Evolutionary conservation across 1,284 basidiomycete species (phyloP).

Genomic region (Salmacisia buchloeana): DNA sequence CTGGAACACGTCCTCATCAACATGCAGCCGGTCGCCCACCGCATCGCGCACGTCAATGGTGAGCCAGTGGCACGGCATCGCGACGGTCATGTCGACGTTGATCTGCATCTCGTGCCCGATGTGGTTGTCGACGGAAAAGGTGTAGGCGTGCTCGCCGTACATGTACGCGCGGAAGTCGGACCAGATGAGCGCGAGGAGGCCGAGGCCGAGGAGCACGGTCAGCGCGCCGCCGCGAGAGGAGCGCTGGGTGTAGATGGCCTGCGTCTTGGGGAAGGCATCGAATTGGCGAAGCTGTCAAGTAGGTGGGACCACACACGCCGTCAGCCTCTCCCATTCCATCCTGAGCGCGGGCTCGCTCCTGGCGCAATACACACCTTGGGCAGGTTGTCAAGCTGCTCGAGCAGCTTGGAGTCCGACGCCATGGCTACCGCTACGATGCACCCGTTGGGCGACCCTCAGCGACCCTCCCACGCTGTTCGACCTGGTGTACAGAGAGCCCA

Average conservation of each 20-base stretch:
- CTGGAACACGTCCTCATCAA: constrained; percentile 69
- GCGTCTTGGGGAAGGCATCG: constrained; percentile 54
- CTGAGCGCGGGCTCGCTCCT: neutral
- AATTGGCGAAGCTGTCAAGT: constrained; percentile 36
- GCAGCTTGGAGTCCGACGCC: constrained; percentile 13
- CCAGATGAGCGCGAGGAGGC: constrained; percentile 70
- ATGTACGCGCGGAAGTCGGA: constrained; percentile 85
- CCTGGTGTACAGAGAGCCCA: too few species aligned
- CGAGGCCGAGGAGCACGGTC: constrained; percentile 69
- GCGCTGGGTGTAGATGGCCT: constrained; percentile 76
- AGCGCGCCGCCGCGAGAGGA: constrained; percentile 81
- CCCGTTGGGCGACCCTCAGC: too few species aligned
- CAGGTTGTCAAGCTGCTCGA: constrained; percentile 39
- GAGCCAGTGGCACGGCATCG: constrained; percentile 54
- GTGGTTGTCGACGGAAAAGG: constrained; percentile 34
- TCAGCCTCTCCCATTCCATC: too few species aligned
- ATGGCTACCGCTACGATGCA: too few species aligned
- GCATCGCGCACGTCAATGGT: constrained; percentile 86
- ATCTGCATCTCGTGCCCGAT: constrained; percentile 41
- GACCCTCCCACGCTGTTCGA: too few species aligned
- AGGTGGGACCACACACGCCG: neutral
- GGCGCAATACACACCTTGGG: constrained; percentile 27
- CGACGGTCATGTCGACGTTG: constrained; percentile 47
- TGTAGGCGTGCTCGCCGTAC: constrained; percentile 69
- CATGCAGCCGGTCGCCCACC: constrained; percentile 79